Evolutionary conservation across 208 protist species (phyloP), one percentile per base, ranked within the genome.

Genomic region (Wallacemonas sp.): DNA sequence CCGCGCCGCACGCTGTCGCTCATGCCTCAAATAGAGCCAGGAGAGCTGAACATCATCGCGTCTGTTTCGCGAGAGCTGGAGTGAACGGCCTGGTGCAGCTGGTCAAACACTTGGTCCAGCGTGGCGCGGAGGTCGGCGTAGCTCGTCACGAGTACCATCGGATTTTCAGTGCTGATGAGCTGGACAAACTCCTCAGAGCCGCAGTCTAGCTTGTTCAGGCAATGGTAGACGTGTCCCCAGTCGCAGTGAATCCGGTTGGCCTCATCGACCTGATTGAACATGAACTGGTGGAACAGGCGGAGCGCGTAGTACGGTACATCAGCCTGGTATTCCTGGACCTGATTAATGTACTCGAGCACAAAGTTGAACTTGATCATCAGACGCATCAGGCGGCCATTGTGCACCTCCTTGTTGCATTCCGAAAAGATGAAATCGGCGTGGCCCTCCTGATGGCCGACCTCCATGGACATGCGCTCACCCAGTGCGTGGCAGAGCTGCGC

Each of bases 161-260:
- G 82, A 67, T 86, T 77, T 64, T 89, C 93, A 72, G 98, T 95
- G 38, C 86, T 86, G 63, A 98, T 96, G 23, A 99, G 82, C 59
- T 97, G 81, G 2, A 99, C 89, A 23, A 90, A 85, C 61, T 99
- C 98, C 36, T 92, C 76, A 2, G 90, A 91, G 42, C 97, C 97
- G 45, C 87, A 88, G 74, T 99, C 98, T 29, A 99, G 80, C 81
- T 99, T 99, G 74, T 99, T 99, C 59, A 99, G 79, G 23, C 87
- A 95, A 52, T 99, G 91, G 50, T 98, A 96, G 5, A 98, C 94
- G 61, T 98, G 96, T 16, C 89, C 97, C 79, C 97, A 96, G 70
- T 98, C 95, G 5, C 98, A 48, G 45, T 94, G 84, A 2, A 91
- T 70, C 3, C 89, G 86, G 49, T 97, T 95, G 38, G 95, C 84